A percentile compares a stretch with the other conserved stretches of the same genome.
Evolutionary conservation across 345 rosid genomes (phyloP).

Genomic region (Hibiscus trionum): DNA sequence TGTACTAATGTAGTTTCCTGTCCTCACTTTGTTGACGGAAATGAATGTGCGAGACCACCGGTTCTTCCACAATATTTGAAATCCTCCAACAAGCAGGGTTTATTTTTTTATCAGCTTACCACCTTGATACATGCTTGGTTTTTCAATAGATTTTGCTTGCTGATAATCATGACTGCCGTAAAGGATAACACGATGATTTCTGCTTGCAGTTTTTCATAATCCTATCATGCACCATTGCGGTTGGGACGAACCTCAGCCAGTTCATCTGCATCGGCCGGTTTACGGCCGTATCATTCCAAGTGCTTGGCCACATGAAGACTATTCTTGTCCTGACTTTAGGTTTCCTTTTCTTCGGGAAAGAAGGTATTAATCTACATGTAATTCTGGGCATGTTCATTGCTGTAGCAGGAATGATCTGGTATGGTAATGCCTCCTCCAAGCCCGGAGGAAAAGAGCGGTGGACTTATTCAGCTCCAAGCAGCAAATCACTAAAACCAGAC

Average conservation of each 20-base stretch:
- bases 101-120: too few species aligned
- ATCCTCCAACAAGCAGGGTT: too few species aligned
- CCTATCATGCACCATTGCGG: conserved; percentile 82
- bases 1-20: background rate
- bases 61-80: background rate
- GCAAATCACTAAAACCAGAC: conserved; percentile 41
- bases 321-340: conserved; percentile 82
- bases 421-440: conserved; percentile 91
- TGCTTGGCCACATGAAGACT: conserved; percentile 98
- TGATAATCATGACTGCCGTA: background rate
- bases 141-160: background rate
- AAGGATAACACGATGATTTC: conserved; percentile 1
- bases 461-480: conserved; percentile 39
- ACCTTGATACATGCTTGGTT: background rate
- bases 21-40: background rate
- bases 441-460: conserved; percentile 93
- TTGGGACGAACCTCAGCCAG: conserved; percentile 97
- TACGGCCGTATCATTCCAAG: conserved; percentile 95
- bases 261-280: conserved; percentile 97
- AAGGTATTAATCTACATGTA: conserved; percentile 84
- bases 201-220: conserved; percentile 64
- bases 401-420: conserved; percentile 88
- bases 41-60: background rate
- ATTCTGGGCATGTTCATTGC: conserved; percentile 84
- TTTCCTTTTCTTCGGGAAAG: conserved; percentile 83